phyloP scores from a whole-genome alignment of 768 basidiomycete species.

The Naganishia randhawae region DNA sequence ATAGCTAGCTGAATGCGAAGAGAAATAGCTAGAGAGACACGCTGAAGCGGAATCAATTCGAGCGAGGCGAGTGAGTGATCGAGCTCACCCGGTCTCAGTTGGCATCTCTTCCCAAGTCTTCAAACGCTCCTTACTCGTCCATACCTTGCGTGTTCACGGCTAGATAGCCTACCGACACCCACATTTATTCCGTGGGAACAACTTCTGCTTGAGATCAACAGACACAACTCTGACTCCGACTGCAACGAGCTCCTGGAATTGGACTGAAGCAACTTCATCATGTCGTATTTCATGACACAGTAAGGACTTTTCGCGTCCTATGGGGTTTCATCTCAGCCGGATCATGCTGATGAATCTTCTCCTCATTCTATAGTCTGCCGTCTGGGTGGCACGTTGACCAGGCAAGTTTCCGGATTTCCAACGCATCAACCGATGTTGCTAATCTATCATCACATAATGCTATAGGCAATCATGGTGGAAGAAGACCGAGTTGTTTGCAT shows the following conservation, averaged over 20 bases:
- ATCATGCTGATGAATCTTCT: background rate
- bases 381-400: constrained; percentile 91
- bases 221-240: background rate
- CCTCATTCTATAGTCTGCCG: constrained; percentile 37
- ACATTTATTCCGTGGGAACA: too few relatives aligned
- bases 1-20: background rate
- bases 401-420: constrained; percentile 18
- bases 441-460: background rate
- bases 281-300: constrained; percentile 52
- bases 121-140: background rate
- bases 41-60: background rate
- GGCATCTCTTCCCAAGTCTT: background rate
- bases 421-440: background rate
- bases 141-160: too few relatives aligned
- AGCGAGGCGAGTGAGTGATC: background rate
- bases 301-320: constrained; percentile 28
- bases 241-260: background rate
- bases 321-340: background rate
- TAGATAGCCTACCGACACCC: too few relatives aligned
- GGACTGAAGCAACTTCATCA: constrained; percentile 24
- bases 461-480: constrained; percentile 88
- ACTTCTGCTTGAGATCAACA: too few relatives aligned
- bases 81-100: background rate
- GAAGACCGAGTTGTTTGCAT: constrained; percentile 93
- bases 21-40: too few relatives aligned